Base-by-base conservation (phyloP, 1,284 basidiomycete species). In the Leccinum griseonigrum region DNA sequence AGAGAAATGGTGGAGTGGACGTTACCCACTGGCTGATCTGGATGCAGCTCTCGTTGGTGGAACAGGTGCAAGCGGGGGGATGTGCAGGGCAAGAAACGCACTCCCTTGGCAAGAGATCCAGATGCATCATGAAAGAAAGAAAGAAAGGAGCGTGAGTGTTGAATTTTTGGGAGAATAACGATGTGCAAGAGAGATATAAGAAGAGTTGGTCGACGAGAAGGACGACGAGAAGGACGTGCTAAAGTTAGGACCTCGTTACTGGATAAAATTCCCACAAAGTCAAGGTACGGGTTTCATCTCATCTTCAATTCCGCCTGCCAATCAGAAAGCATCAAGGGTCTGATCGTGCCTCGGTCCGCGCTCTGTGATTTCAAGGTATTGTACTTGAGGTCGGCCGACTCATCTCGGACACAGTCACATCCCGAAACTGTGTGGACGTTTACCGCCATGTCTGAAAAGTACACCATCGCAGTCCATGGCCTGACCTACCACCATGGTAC, bases 401-500 rank as follows among this genome's bases (percentile, higher is more conserved):
- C 38, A 22, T 43, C n/a, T 43, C n/a, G 40, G 40, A 14, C n/a
- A 10, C 13, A 34, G 34, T 34, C 8, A 9, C 31, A 34, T 13
- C 40, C 36, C 14, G 36, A 36, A 14, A 18, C 18, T 11, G 36
- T 54, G 40, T 57, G 4, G 10, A 43, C 22, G 26, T 50, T 14
- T 13, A 48, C 29, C 32, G 22, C 1, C 34, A 66, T 60, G 60
- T 46, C 60, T 6, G 58, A 59, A 29, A 54, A 61, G 62, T 62
- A 67, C 56, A 78, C 81, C 16, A 83, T 94, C 68, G 77, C 82
- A 60, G 83, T 87, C 64, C 71, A 79, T 43, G 74, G 81, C 60
- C 79, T 96, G 36, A 85, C 86, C 6, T 95, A 88, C 74, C 67
- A 77, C 18, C 91, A 93, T 70, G 74, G 74, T 18, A 67, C 76